These are phyloP conservation scores for Phyllosticta citriasiana DNA, from an alignment of 2,329 filamentous ascomycete genomes.

Conservation along the genomic window DNA sequence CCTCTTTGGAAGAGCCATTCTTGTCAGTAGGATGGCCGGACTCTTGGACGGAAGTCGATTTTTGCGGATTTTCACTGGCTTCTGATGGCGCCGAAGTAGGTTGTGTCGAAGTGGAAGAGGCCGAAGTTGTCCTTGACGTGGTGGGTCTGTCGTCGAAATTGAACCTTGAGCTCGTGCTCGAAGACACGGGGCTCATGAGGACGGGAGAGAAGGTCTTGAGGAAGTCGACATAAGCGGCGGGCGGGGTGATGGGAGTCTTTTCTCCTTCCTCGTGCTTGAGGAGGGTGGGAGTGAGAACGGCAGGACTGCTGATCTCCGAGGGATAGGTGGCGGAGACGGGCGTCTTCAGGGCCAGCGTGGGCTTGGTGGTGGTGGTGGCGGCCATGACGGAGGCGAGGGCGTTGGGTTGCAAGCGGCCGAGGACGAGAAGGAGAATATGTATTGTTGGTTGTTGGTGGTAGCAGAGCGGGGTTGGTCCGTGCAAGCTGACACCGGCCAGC, in stretches of 20 bases:
- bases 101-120: constrained; percentile 28
- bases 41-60: neutral
- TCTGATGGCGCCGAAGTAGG: constrained; percentile 20
- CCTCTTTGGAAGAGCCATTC: neutral
- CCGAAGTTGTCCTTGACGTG: constrained; percentile 23
- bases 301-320: constrained; percentile 51
- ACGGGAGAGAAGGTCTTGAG: constrained; percentile 68
- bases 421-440: neutral
- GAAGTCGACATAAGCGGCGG: constrained; percentile 84
- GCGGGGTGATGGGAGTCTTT: constrained; percentile 84
- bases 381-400: constrained; percentile 21
- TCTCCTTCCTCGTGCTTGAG: constrained; percentile 55
- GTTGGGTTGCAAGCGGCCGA: neutral
- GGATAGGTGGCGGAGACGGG: constrained; percentile 52
- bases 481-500: neutral
- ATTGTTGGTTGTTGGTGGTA: neutral
- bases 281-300: constrained; percentile 49
- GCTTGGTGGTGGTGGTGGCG: constrained; percentile 30
- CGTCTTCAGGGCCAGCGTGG: constrained; percentile 36
- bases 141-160: constrained; percentile 35
- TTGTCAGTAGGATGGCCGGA: neutral
- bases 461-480: constrained; percentile 6
- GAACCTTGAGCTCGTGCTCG: constrained; percentile 44
- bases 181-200: constrained; percentile 57
- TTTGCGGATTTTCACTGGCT: neutral